A percentile compares a stretch with the other conserved stretches of the same genome.
phyloP scores from a whole-genome alignment of 169 alveolate genomes.

The Eimeria maxima region DNA sequence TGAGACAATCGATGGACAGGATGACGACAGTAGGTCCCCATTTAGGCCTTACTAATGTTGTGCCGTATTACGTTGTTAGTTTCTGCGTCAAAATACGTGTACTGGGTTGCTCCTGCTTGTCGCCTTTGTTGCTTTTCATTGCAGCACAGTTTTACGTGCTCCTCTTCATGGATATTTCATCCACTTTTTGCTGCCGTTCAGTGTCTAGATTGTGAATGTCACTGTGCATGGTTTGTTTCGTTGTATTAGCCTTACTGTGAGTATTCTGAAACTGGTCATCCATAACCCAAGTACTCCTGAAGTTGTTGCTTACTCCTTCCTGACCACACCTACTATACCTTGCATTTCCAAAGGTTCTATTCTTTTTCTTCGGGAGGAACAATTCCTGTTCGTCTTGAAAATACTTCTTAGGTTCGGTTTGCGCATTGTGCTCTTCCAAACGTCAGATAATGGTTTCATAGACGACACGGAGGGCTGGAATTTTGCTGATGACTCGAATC shows the following conservation, averaged over 20 bases:
- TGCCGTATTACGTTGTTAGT: neutral
- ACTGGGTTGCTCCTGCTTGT: neutral
- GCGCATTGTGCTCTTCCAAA: neutral
- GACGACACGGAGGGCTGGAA: conserved; percentile 71
- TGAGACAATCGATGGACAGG: conserved; percentile 60
- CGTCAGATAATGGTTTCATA: conserved; percentile 53
- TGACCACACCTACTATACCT: neutral
- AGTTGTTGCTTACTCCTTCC: neutral
- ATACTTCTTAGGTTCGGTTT: neutral
- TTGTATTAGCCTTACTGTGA: neutral
- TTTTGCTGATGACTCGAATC: conserved; percentile 11
- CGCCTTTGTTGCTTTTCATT: neutral
- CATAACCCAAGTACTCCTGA: neutral
- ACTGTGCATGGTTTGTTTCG: neutral
- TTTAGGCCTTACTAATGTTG: neutral
- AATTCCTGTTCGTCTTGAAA: neutral
- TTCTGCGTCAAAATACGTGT: neutral
- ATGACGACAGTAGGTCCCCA: conserved; percentile 70
- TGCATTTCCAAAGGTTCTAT: neutral
- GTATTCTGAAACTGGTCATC: neutral
- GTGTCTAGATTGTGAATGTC: neutral
- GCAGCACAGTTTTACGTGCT: neutral
- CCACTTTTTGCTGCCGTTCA: neutral
- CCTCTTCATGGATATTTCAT: neutral
- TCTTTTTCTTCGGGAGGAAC: neutral